phyloP scores from a whole-genome alignment of 208 protist species.

The Zelonia costaricensis region DNA sequence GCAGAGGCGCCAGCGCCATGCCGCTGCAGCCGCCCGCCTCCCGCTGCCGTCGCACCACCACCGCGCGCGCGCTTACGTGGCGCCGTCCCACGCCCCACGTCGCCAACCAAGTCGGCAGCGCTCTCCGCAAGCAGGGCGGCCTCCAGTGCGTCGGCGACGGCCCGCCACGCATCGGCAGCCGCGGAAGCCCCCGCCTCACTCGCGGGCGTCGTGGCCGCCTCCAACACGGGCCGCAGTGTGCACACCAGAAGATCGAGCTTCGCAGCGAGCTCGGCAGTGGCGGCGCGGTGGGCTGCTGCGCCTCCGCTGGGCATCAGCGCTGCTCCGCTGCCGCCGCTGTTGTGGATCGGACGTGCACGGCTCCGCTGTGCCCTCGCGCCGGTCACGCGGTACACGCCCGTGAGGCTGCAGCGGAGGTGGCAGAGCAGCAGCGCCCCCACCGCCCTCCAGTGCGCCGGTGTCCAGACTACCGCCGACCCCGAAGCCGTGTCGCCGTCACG shows the following conservation, averaged over 20 bases:
- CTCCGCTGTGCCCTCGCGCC: no score
- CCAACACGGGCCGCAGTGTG: slow-evolving; percentile 4
- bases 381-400: slow-evolving; percentile 44
- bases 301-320: not conserved
- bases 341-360: no score
- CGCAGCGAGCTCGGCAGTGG: not conserved
- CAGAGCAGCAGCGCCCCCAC: slow-evolving; percentile 53
- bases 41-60: no score
- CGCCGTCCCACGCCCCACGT: no score
- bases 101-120: not conserved
- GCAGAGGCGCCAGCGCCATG: no score
- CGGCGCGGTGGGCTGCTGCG: slow-evolving; percentile 1
- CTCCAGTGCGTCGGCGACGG: slow-evolving; percentile 9
- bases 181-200: no score
- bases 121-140: slow-evolving; percentile 15
- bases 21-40: no score
- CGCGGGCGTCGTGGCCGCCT: no score
- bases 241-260: slow-evolving; percentile 4
- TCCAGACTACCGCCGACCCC: no score
- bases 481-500: not conserved
- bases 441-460: slow-evolving; percentile 40
- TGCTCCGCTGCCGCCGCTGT: no score
- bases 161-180: slow-evolving; percentile 1
- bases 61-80: no score
- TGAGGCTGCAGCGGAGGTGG: slow-evolving; percentile 39